phyloP scores from a whole-genome alignment of 176 grass and related monocot species.

The Areca catechu region DNA sequence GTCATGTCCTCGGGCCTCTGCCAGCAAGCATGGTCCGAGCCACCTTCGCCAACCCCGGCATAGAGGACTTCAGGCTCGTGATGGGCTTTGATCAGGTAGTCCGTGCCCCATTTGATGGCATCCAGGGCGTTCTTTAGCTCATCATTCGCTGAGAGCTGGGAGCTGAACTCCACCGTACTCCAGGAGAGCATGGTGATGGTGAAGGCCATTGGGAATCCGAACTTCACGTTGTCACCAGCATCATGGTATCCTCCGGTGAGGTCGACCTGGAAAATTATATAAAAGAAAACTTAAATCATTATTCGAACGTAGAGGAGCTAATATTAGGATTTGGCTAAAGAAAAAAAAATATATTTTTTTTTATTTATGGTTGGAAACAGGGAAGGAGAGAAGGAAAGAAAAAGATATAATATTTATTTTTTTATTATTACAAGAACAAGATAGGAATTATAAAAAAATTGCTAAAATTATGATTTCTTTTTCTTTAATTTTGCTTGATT shows the following conservation, averaged over 20 bases:
- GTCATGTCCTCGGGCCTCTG: conserved; percentile 88
- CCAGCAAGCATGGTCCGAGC: conserved; percentile 79
- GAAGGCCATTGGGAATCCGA: conserved; percentile 60
- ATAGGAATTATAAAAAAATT: too few relatives aligned
- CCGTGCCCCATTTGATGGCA: conserved; percentile 64
- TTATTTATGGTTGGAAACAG: too few relatives aligned
- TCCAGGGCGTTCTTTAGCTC: conserved; percentile 40
- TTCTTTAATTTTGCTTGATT: too few relatives aligned
- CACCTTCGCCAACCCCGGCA: conserved; percentile 71
- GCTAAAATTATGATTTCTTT: too few relatives aligned
- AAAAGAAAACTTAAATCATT: too few relatives aligned
- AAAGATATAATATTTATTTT: too few relatives aligned
- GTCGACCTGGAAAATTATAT: conserved; percentile 23
- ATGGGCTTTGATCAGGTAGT: conserved; percentile 65
- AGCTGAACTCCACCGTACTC: conserved; percentile 30
- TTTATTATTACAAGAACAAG: too few relatives aligned
- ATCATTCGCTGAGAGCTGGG: conserved; percentile 14
- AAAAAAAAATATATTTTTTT: too few relatives aligned
- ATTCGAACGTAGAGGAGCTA: too few relatives aligned
- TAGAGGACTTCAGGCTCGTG: conserved; percentile 33
- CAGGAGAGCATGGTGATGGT: conserved; percentile 50
- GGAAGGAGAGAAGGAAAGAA: too few relatives aligned
- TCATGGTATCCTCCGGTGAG: conserved; percentile 70
- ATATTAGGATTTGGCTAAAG: too few relatives aligned
- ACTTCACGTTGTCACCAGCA: conserved; percentile 73